Evolutionary conservation across 2,329 filamentous ascomycete species (phyloP).

Genomic region (Trichoderma harzianum): DNA sequence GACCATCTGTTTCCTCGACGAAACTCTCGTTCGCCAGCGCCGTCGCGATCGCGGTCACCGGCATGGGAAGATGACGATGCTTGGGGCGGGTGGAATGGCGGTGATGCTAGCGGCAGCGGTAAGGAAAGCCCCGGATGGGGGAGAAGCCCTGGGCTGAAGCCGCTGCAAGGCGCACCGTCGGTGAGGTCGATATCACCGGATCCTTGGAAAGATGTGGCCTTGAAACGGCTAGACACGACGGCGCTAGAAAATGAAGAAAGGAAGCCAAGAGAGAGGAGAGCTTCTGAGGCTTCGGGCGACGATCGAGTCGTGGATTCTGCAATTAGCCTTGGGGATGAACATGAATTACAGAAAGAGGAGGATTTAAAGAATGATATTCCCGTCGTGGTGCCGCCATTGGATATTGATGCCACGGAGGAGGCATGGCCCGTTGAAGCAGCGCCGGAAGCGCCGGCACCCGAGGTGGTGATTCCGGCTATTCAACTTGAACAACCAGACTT

Average conservation of each 20-base stretch:
- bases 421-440: background rate
- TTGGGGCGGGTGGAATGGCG: constrained; percentile 39
- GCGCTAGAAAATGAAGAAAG: constrained; percentile 19
- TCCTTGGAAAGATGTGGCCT: constrained; percentile 24
- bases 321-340: constrained; percentile 27
- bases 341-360: background rate
- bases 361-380: background rate
- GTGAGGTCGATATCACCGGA: constrained; percentile 29
- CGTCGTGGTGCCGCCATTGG: background rate
- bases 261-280: constrained; percentile 14
- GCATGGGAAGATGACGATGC: constrained; percentile 34
- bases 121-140: constrained; percentile 31
- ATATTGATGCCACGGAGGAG: background rate
- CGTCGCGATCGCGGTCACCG: constrained; percentile 22
- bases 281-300: constrained; percentile 20
- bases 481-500: constrained; percentile 9
- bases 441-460: background rate
- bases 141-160: constrained; percentile 32
- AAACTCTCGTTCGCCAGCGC: constrained; percentile 22
- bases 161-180: constrained; percentile 25
- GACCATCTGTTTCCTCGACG: constrained; percentile 25
- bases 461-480: background rate
- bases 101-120: constrained; percentile 18
- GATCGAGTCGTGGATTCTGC: constrained; percentile 31
- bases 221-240: constrained; percentile 27